Conservation (phyloP, 2,329 filamentous ascomycete genomes). For the Xylaria sp. region DNA sequence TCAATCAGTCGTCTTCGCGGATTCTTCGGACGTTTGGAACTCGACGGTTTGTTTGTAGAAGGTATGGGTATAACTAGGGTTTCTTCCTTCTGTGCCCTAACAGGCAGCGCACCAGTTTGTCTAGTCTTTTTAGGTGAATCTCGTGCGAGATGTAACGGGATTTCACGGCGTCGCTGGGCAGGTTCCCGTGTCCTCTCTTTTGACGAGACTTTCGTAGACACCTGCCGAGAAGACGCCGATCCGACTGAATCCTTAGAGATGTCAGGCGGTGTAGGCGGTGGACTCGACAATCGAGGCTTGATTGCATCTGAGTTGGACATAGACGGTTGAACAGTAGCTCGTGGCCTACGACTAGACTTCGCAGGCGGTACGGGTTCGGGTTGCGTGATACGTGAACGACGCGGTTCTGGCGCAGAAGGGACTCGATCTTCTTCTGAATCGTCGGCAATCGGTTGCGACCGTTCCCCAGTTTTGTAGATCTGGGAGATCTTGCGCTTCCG, state of each 20-base stretch:
- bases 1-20: constrained; percentile 31
- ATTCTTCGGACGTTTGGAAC: constrained; percentile 19
- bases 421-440: constrained; percentile 16
- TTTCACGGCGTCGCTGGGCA: constrained; percentile 19
- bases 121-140: constrained; percentile 15
- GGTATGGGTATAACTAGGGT: constrained; percentile 5
- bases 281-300: constrained; percentile 28
- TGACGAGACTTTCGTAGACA: constrained; percentile 2
- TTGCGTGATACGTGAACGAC: constrained; percentile 24
- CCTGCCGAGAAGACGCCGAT: constrained; percentile 2
- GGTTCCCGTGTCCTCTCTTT: constrained; percentile 10
- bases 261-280: constrained; percentile 26
- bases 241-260: constrained; percentile 2
- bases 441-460: constrained; percentile 15
- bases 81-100: constrained; percentile 11
- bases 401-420: constrained; percentile 16
- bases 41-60: constrained; percentile 2
- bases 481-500: constrained; percentile 32
- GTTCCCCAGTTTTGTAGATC: constrained; percentile 25
- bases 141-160: constrained; percentile 29
- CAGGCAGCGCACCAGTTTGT: constrained; percentile 6
- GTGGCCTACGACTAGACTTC: constrained; percentile 12
- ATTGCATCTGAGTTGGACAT: constrained; percentile 20
- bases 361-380: constrained; percentile 12
- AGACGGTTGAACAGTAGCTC: constrained; percentile 13